Conservation (phyloP, 2,329 filamentous ascomycete species). For the Stachybotrys echinatus region DNA sequence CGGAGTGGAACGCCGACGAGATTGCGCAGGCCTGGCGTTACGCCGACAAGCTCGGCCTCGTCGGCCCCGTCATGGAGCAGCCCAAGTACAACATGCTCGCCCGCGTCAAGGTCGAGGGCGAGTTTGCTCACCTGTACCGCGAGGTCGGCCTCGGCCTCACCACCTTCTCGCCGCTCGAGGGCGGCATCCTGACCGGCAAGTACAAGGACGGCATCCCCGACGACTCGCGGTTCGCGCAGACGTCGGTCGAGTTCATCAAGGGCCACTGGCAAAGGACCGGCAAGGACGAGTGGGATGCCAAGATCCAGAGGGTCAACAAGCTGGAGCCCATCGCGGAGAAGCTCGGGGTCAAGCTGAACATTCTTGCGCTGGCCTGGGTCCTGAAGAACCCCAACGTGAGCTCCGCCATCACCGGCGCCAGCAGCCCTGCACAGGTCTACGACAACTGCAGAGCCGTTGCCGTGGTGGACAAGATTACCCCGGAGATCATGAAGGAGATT, state of each 20-base stretch:
- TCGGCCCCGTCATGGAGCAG: slow-evolving; percentile 63
- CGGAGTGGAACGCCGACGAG: slow-evolving; percentile 62
- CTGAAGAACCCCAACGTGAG: slow-evolving; percentile 57
- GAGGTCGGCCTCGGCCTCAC: slow-evolving; percentile 57
- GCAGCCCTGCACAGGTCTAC: slow-evolving; percentile 51
- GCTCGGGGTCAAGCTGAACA: slow-evolving; percentile 52
- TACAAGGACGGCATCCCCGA: slow-evolving; percentile 59
- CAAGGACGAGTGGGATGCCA: slow-evolving; percentile 46
- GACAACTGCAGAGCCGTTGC: slow-evolving; percentile 52
- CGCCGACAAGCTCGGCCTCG: slow-evolving; percentile 54
- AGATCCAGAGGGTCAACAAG: slow-evolving; percentile 55
- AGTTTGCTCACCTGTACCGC: slow-evolving; percentile 56
- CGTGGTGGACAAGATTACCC: slow-evolving; percentile 50
- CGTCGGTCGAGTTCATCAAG: slow-evolving; percentile 50
- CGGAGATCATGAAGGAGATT: slow-evolving; percentile 54
- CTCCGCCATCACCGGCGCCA: slow-evolving; percentile 57
- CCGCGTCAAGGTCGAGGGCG: slow-evolving; percentile 57
- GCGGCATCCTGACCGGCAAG: slow-evolving; percentile 60
- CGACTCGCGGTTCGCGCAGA: slow-evolving; percentile 52
- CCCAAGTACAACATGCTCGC: slow-evolving; percentile 61
- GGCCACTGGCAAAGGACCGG: slow-evolving; percentile 46
- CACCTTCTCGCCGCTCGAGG: slow-evolving; percentile 53
- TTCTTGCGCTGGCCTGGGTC: slow-evolving; percentile 57
- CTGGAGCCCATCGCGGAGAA: slow-evolving; percentile 59
- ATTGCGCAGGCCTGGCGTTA: slow-evolving; percentile 58